Base-by-base conservation (phyloP, 2,329 filamentous ascomycete species). In the Exophiala sp. region DNA sequence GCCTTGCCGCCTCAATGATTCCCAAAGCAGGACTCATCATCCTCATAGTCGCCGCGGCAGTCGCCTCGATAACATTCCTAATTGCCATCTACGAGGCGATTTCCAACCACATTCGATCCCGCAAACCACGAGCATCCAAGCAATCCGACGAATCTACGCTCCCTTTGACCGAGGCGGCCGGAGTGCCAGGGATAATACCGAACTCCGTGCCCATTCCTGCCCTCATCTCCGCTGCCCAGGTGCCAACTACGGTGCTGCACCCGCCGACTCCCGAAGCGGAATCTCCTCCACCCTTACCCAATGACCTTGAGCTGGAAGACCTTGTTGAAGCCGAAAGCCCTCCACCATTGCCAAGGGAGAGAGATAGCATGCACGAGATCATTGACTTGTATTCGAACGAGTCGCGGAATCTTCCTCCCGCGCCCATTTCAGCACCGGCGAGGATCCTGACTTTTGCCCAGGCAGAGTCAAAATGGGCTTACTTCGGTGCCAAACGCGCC, bases 301-400 rank as follows among this genome's bases (percentile, higher is more conserved):
- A 34, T 11, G 2, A 34, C 2, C 32, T 27, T 14, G 37, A 45
- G 6, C 30, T n/a, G 7, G 23, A 27, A 2, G 21, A 37, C 13
- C 14, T 40, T n/a, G 14, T 40, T 14, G 45, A 43, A 37, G 41
- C 49, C 8, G 45, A 46, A 21, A 49, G 29, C 3, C 30, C 53
- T 13, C 48, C 45, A 13, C 42, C 46, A 14, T 46, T 35, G 11
- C 30, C 30, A 23, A 1, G 38, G 0, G 13, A 29, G 3, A 45
- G 43, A 39, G 48, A 53, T 21, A 53, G 50, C 38, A 53, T 46
- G 47, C 39, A 53, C 37, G 54, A 56, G 29, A 52, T 53, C 35
- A 48, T 53, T 19, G 43, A 56, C 23, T 22, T 56, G 4, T 56
- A 56, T 35, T 48, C 27, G 13, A 24, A 21, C 34, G 23, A 32